These are phyloP conservation scores for Pseudozyma sp. DNA, from an alignment of 1,284 basidiomycete genomes.

Conservation along the genomic window DNA sequence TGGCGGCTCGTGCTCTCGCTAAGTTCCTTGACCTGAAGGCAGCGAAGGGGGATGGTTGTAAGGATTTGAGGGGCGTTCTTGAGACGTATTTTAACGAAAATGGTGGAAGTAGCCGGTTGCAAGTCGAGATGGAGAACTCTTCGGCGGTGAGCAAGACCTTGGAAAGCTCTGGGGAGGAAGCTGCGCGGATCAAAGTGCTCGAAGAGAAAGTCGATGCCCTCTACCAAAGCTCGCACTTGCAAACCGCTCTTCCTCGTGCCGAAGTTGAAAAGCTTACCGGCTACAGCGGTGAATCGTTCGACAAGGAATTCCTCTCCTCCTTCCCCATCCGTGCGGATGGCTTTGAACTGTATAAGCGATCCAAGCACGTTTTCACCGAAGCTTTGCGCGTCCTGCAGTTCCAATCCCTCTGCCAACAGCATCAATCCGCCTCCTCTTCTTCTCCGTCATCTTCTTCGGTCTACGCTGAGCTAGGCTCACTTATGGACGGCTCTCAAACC, in stretches of 20 bases:
- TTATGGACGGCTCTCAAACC: slow-evolving; percentile 63
- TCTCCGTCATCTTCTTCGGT: slow-evolving; percentile 10
- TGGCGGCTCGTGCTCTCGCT: slow-evolving; percentile 56
- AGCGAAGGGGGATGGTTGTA: slow-evolving; percentile 8
- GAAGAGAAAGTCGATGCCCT: slow-evolving; percentile 40
- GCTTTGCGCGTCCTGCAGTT: slow-evolving; percentile 61
- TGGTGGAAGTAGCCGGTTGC: slow-evolving; percentile 22
- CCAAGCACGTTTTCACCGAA: slow-evolving; percentile 65
- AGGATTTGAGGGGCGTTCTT: slow-evolving; percentile 54
- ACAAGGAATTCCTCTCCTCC: slow-evolving; percentile 56
- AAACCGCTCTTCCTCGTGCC: slow-evolving; percentile 34
- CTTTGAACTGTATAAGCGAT: slow-evolving; percentile 57
- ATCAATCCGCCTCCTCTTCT: too few species aligned
- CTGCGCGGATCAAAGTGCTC: slow-evolving; percentile 53
- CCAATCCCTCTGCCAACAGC: slow-evolving; percentile 41
- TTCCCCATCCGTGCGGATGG: slow-evolving; percentile 63
- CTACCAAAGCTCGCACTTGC: slow-evolving; percentile 6
- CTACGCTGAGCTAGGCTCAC: slow-evolving; percentile 54
- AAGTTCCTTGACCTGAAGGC: slow-evolving; percentile 29
- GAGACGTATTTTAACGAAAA: slow-evolving; percentile 56
- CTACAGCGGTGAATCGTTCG: slow-evolving; percentile 50
- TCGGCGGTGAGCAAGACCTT: slow-evolving; percentile 27
- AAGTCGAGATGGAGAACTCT: slow-evolving; percentile 38
- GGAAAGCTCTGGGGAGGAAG: slow-evolving; percentile 56
- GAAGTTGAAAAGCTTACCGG: slow-evolving; percentile 59